Evolutionary conservation across 2,329 filamentous ascomycete genomes (phyloP), one percentile per base, ranked within the genome.

Genomic region (Mollisiaceae sp.): DNA sequence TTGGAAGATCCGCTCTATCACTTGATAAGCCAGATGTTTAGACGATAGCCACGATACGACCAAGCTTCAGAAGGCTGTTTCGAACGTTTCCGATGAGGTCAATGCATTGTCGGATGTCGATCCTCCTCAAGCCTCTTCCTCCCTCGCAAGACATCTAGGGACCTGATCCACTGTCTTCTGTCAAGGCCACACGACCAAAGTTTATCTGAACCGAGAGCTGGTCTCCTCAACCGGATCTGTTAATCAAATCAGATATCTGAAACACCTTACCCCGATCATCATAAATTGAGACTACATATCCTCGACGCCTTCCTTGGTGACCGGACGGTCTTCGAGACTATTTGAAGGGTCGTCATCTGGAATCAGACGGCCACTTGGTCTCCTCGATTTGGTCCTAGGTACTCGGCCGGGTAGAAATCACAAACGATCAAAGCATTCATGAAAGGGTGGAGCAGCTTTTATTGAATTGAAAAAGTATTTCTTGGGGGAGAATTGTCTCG

Each of bases 51-150:
- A 70, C 73, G 67, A 74, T 70, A 72, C 72, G 69, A 56, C 65
- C 66, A 74, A 64, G 71, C 70, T 71, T 73, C 69, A 69, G 45
- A 67, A 71, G 64, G 70, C 65, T 72, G 73, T 76, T 76, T 75
- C 72, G 71, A 74, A 68, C 64, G 70, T 73, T 72, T 72, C 73
- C 68, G 69, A 70, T 71, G 66, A 71, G 69, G 75, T 76, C 73
- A 75, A 75, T 73, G 74, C 74, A 75, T 72, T 72, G 67, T 74
- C 70, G 69, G 68, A 73, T 63, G 65, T 73, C 69, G 66, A 72
- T 73, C 69, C 65, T 64, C 68, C 66, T 67, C 64, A 71, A 71
- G 62, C 65, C 66, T 71, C 67, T 67, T 60, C 57, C 65, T 66
- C 43, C 39, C 65, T 72, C 66, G 69, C 70, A 74, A 72, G 65